phyloP scores from a whole-genome alignment of 1,139 yeast species.

The Hanseniaspora gamundiae region DNA sequence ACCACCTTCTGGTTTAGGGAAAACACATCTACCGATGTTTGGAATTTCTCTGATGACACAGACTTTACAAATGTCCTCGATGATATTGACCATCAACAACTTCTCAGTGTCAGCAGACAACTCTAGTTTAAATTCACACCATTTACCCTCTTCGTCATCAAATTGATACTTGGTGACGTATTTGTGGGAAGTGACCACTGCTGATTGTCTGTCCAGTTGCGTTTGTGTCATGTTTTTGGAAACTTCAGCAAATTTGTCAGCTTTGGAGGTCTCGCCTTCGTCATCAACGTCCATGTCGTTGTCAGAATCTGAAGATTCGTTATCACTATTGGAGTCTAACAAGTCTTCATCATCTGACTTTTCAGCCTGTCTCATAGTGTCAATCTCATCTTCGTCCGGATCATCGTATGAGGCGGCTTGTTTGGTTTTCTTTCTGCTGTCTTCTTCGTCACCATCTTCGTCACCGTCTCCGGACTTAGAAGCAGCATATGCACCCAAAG shows the following conservation, averaged over 20 bases:
- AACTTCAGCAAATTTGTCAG: slow-evolving; percentile 23
- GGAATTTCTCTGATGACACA: slow-evolving; percentile 92
- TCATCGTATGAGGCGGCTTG: slow-evolving; percentile 90
- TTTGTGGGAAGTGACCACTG: slow-evolving; percentile 60
- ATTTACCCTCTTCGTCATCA: slow-evolving; percentile 77
- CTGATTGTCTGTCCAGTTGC: slow-evolving; percentile 79
- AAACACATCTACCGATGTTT: slow-evolving; percentile 83
- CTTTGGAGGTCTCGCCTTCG: slow-evolving; percentile 21
- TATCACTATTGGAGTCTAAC: slow-evolving; percentile 27
- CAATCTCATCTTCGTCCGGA: slow-evolving; percentile 88
- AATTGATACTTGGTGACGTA: slow-evolving; percentile 73
- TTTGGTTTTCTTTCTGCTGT: slow-evolving; percentile 47
- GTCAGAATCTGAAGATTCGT: slow-evolving; percentile 31
- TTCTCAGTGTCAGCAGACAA: slow-evolving; percentile 82
- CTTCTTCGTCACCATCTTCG: slow-evolving; percentile 63
- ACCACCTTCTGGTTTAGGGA: slow-evolving; percentile 60
- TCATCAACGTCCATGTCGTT: slow-evolving; percentile 28
- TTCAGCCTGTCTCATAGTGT: slow-evolving; percentile 74
- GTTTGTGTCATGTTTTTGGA: slow-evolving; percentile 35
- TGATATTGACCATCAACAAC: slow-evolving; percentile 91
- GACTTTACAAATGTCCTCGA: slow-evolving; percentile 81
- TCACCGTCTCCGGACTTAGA: slow-evolving; percentile 29
- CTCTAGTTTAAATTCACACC: slow-evolving; percentile 87
- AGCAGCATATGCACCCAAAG: slow-evolving; percentile 29
- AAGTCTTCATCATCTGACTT: slow-evolving; percentile 53